A percentile compares a stretch with the other conserved stretches of the same genome.
phyloP scores from a whole-genome alignment of 169 alveolate genomes.

The Cystoisospora suis region DNA sequence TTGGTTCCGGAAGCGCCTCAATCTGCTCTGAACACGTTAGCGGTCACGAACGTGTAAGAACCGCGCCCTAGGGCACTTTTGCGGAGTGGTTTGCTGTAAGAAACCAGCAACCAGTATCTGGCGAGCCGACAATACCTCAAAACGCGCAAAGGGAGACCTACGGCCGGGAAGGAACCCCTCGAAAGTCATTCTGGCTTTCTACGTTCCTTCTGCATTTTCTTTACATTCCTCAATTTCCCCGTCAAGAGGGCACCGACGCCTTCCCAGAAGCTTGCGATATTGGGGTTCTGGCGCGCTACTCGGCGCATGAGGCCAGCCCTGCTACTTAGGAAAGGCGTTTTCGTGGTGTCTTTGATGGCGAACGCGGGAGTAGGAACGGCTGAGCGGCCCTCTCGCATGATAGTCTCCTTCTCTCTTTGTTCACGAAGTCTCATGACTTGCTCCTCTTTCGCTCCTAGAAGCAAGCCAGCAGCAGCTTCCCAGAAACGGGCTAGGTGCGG shows the following conservation, averaged over 20 bases:
- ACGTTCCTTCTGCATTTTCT: not conserved
- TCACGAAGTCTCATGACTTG: not conserved
- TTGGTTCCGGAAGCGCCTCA: no score
- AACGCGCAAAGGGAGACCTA: no score
- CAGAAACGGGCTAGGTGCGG: not conserved
- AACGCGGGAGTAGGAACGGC: not conserved
- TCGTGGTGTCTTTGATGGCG: not conserved
- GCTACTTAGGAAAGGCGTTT: not conserved
- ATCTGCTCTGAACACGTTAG: no score
- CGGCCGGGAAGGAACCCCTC: no score
- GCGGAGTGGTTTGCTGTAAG: no score
- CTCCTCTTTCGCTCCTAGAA: not conserved
- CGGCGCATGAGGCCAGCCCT: not conserved
- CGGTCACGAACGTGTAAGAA: no score
- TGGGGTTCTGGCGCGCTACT: not conserved
- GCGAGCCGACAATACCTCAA: no score
- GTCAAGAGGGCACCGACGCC: not conserved
- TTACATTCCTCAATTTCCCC: not conserved
- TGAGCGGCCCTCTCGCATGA: not conserved
- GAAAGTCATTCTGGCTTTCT: not conserved
- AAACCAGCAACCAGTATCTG: no score
- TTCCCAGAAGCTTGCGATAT: slow-evolving; percentile 1
- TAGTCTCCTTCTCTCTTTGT: not conserved
- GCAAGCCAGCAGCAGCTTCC: slow-evolving; percentile 26
- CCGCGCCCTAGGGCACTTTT: no score